Base-by-base conservation (phyloP, 768 basidiomycete genomes). In the Aureoboletus auriporus region DNA sequence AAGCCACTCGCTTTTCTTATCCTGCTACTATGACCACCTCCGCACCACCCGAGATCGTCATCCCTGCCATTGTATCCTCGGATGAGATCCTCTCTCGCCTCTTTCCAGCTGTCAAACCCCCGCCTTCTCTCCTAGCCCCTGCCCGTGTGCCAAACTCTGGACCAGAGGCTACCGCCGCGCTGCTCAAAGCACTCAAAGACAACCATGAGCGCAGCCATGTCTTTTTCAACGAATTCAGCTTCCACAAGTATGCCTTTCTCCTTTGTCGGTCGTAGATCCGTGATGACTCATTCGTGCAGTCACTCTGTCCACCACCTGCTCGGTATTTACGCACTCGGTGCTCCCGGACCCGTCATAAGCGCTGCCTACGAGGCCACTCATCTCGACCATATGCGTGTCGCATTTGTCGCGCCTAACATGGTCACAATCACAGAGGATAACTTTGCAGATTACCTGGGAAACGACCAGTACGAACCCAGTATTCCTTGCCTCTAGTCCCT, bases 251-350 rank as follows among this genome's bases (percentile, higher is more conserved):
- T 17, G 60, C 50, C 2, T 30, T 11, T 37, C n/a, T 30, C 39
- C 38, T 27, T 30, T 8, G 2, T 44, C n/a, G 7, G 13, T 37
- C 9, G 14, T 16, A 6, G 2, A 10, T 39, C 10, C 2, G n/a
- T 39, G 39, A 16, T 46, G 16, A 5, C 12, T 55, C 16, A 36
- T 31, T n/a, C n/a, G 34, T 11, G 13, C 23, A 79, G 77, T 50
- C 85, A 87, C 65, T 66, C 76, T 30, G 70, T 74, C 3, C 83
- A 86, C 57, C 79, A 78, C 34, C 58, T 78, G 13, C 65, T 84
- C 12, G 81, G 82, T 11, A 64, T 80, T 6, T 88, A 80, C 66
- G 72, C 74, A 0, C 66, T 89, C 11, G 86, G 86, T 8, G 84
- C 77, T 0, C 65, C 72, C 4, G 62, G 63, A 0, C 49, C 61